These are phyloP conservation scores for Amyloporia xantha DNA, from an alignment of 768 basidiomycete species.

Conservation along the genomic window DNA sequence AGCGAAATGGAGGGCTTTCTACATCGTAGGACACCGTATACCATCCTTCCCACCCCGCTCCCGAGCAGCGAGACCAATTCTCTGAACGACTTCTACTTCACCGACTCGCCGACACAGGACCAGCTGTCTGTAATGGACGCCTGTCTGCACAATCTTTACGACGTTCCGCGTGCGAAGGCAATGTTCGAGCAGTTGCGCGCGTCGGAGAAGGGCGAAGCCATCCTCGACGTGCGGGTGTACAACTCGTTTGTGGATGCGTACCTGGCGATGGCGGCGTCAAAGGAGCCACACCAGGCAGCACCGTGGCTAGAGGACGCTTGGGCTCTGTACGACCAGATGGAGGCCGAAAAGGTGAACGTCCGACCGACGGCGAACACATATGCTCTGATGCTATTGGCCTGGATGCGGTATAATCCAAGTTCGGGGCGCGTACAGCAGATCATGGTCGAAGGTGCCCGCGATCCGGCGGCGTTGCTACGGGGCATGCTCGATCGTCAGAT, in stretches of 20 bases:
- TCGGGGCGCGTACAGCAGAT: conserved; percentile 4
- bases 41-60: conserved; percentile 61
- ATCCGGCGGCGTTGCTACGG: conserved; percentile 21
- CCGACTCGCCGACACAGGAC: conserved; percentile 62
- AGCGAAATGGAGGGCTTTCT: conserved; percentile 47
- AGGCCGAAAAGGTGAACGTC: conserved; percentile 39
- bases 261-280: conserved; percentile 45
- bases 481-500: conserved; percentile 43
- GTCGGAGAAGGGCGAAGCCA: conserved; percentile 32
- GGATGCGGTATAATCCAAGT: conserved; percentile 40
- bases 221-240: conserved; percentile 46
- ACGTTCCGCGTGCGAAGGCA: conserved; percentile 67
- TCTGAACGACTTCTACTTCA: conserved; percentile 47
- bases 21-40: conserved; percentile 39
- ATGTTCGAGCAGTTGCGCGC: conserved; percentile 62
- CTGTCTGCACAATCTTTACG: conserved; percentile 69
- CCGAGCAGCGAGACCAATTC: conserved; percentile 39
- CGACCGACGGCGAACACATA: conserved; percentile 55
- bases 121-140: conserved; percentile 75
- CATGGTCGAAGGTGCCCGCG: conserved; percentile 11
- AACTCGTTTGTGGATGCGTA: conserved; percentile 66
- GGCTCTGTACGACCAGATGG: conserved; percentile 53
- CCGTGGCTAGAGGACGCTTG: conserved; percentile 61
- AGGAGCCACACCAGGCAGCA: conserved; percentile 36
- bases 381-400: conserved; percentile 58